A percentile compares a stretch with the other conserved stretches of the same genome.
These are phyloP conservation scores for Gossypium sturtianum DNA, from an alignment of 345 rosid species.

Conservation along the genomic window DNA sequence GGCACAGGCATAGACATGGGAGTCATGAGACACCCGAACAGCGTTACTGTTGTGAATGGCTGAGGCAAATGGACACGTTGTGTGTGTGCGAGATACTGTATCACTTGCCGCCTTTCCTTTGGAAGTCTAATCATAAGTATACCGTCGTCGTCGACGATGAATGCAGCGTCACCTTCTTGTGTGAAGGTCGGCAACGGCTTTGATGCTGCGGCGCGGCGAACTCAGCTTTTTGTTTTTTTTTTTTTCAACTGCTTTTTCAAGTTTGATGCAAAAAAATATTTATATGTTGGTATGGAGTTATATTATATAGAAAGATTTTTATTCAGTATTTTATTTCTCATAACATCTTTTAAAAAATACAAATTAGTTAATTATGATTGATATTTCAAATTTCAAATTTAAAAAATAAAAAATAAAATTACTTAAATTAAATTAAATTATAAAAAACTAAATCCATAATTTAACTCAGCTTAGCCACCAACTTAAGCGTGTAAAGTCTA, in stretches of 20 bases:
- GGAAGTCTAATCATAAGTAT: conserved; percentile 59
- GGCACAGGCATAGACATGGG: conserved; percentile 19
- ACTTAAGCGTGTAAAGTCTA: no score
- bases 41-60: conserved; percentile 71
- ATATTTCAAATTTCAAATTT: no score
- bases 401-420: no score
- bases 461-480: no score
- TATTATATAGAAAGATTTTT: no score
- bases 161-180: conserved; percentile 53
- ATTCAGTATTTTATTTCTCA: neutral
- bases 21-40: conserved; percentile 25
- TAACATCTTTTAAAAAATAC: neutral
- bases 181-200: conserved; percentile 44
- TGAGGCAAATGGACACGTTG: conserved; percentile 49
- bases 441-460: no score
- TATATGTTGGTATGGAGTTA: no score
- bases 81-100: conserved; percentile 75
- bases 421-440: no score
- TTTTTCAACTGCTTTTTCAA: neutral
- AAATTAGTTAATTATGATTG: no score
- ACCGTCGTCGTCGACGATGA: conserved; percentile 41
- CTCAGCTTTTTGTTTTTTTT: neutral
- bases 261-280: no score
- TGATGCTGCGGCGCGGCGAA: neutral
- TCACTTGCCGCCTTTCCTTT: conserved; percentile 64